Conservation (phyloP, 164 flowering plant species). For the Echeveria elegans region DNA sequence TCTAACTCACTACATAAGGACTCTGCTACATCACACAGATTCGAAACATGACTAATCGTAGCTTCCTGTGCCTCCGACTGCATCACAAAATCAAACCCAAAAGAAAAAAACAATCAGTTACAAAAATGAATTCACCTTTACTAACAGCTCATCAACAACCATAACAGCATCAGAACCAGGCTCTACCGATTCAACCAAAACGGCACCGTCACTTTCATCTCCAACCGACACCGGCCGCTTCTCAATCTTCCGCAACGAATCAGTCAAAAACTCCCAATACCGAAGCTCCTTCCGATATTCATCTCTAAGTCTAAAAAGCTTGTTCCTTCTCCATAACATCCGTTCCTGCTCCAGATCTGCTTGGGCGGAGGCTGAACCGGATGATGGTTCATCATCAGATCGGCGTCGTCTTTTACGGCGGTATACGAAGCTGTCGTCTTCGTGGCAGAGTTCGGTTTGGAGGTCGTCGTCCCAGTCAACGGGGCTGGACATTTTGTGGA, state of each 20-base stretch:
- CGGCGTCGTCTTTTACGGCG: neutral
- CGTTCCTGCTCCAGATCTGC: neutral
- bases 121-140: neutral
- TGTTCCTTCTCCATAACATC: neutral
- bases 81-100: neutral
- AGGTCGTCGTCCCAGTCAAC: neutral
- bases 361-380: neutral
- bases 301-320: neutral
- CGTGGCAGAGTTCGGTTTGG: neutral
- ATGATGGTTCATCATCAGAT: neutral
- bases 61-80: neutral
- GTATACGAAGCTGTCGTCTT: constrained; percentile 6
- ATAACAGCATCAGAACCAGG: neutral
- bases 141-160: neutral
- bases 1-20: neutral
- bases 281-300: neutral
- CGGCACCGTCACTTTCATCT: neutral
- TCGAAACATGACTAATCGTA: neutral
- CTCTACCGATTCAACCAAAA: neutral
- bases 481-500: neutral
- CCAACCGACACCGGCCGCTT: neutral
- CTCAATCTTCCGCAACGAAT: neutral
- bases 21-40: neutral
- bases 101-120: neutral
- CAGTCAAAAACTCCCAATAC: neutral